A percentile compares a stretch with the other conserved stretches of the same genome.
Conservation (phyloP, 2,329 filamentous ascomycete genomes). For the Nigrograna mackinnonii region DNA sequence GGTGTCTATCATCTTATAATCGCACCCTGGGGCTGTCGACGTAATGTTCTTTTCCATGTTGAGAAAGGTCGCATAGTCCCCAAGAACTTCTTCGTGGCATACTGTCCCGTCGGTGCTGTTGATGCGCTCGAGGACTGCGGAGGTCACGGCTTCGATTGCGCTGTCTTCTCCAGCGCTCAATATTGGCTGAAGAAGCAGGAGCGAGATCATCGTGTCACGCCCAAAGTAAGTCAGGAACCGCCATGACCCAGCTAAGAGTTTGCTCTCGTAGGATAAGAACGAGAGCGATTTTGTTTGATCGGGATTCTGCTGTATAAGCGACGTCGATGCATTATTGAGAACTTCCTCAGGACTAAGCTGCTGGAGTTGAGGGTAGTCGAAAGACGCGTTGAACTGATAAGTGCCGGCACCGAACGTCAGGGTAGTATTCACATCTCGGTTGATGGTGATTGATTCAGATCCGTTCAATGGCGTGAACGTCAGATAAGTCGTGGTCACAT, state of each 20-base stretch:
- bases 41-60: conserved; percentile 58
- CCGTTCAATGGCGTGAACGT: conserved; percentile 42
- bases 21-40: conserved; percentile 58
- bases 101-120: conserved; percentile 63
- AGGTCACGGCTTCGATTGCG: conserved; percentile 64
- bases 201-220: conserved; percentile 65
- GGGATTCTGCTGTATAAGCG: conserved; percentile 50
- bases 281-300: conserved; percentile 59
- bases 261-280: conserved; percentile 66
- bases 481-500: conserved; percentile 60
- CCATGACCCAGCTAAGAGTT: conserved; percentile 68
- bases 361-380: conserved; percentile 65
- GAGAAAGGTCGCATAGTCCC: conserved; percentile 66
- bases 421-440: conserved; percentile 37
- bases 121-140: conserved; percentile 63
- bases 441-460: conserved; percentile 41
- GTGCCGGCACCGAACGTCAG: conserved; percentile 56
- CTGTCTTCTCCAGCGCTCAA: conserved; percentile 59
- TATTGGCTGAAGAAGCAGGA: conserved; percentile 61
- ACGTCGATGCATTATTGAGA: conserved; percentile 52
- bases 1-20: conserved; percentile 66
- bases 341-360: conserved; percentile 57
- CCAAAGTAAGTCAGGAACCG: conserved; percentile 70
- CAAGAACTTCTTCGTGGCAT: conserved; percentile 68
- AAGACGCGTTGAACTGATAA: conserved; percentile 62